phyloP scores from a whole-genome alignment of 306 rosid genomes.

The Begonia fuchsioides region DNA sequence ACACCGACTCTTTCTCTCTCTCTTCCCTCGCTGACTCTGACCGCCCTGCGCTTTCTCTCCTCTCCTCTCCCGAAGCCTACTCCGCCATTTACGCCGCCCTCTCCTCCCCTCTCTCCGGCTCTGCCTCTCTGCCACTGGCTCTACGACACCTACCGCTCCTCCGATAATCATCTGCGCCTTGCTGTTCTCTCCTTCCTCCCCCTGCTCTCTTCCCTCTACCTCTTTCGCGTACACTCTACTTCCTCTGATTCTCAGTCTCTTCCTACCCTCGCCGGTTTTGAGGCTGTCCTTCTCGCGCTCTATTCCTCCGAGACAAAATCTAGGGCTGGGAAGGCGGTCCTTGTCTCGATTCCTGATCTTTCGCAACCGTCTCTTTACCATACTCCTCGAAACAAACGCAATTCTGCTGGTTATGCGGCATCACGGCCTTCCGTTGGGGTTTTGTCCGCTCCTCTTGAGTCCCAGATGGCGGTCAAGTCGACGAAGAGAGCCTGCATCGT shows the following conservation, averaged over 20 bases:
- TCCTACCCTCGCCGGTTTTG: constrained; percentile 75
- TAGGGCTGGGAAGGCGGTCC: constrained; percentile 63
- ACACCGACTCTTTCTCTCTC: constrained; percentile 24
- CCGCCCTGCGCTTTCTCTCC: constrained; percentile 92
- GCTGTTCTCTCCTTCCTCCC: constrained; percentile 85
- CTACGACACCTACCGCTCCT: constrained; percentile 78
- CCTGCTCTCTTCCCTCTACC: constrained; percentile 66
- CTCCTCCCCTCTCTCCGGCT: constrained; percentile 35
- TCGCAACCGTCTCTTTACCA: constrained; percentile 81
- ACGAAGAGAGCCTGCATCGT: constrained; percentile 75
- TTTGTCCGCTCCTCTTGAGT: constrained; percentile 63
- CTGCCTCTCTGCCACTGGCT: constrained; percentile 97
- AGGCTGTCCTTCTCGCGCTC: constrained; percentile 76
- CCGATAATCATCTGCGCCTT: constrained; percentile 80
- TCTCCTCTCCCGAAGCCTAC: constrained; percentile 61
- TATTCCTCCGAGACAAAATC: constrained; percentile 73
- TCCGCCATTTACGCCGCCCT: constrained; percentile 37
- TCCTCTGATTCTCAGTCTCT: constrained; percentile 41
- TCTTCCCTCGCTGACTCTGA: constrained; percentile 82
- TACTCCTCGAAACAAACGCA: constrained; percentile 28
- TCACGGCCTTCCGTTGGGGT: constrained; percentile 36
- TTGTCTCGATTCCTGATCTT: constrained; percentile 77
- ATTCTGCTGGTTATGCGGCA: constrained; percentile 1
- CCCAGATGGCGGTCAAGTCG: constrained; percentile 71
- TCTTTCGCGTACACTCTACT: constrained; percentile 50